Percentiles rank a stretch among this genome's conserved stretches.
Evolutionary conservation across 192 early-diverging fungal genomes (phyloP).

Genomic region (Coemansia umbellata): DNA sequence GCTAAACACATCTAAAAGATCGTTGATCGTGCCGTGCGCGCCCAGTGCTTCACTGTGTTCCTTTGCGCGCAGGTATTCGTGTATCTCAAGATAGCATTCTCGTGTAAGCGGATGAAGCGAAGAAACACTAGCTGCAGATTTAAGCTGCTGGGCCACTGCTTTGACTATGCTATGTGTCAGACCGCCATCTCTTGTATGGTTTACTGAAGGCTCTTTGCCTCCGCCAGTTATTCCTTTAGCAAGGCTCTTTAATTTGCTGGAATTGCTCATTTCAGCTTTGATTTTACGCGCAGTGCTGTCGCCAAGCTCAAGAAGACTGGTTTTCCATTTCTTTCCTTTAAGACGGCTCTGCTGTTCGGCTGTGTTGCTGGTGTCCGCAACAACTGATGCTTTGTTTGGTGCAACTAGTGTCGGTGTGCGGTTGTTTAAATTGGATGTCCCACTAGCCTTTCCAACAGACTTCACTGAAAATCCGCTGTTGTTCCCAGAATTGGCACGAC

Average conservation of each 20-base stretch:
- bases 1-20: conserved; percentile 32
- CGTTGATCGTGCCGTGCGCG: conserved; percentile 38
- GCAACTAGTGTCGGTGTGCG: conserved; percentile 47
- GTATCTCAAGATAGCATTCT: conserved; percentile 37
- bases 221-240: conserved; percentile 14
- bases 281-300: conserved; percentile 43
- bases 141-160: conserved; percentile 42
- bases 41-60: conserved; percentile 20
- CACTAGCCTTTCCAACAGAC: conserved; percentile 38
- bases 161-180: conserved; percentile 33
- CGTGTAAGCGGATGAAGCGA: conserved; percentile 44
- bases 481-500: not conserved
- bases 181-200: conserved; percentile 7
- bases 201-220: not conserved
- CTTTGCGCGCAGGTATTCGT: conserved; percentile 24
- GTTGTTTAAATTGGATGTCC: conserved; percentile 39
- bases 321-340: conserved; percentile 33
- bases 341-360: not conserved
- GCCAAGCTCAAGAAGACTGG: conserved; percentile 32
- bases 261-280: conserved; percentile 29
- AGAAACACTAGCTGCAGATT: conserved; percentile 19
- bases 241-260: conserved; percentile 23
- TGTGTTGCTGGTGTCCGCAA: not conserved
- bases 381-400: not conserved
- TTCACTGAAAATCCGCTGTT: conserved; percentile 21